Conservation (phyloP, 2,329 filamentous ascomycete genomes). For the Talaromyces sp. region DNA sequence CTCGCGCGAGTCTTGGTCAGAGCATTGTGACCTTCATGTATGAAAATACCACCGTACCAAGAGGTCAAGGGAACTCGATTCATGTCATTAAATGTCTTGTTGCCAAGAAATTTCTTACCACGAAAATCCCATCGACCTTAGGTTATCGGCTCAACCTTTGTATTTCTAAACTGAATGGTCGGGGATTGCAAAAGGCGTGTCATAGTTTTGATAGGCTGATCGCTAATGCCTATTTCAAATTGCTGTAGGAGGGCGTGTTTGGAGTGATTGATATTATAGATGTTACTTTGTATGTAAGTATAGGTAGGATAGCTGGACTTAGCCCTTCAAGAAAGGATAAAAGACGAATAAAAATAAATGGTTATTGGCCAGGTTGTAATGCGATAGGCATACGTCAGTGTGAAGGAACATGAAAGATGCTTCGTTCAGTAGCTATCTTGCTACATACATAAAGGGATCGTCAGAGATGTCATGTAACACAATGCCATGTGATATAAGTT, state of each 20-base stretch:
- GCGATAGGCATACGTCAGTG: too few relatives aligned
- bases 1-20: constrained; percentile 42
- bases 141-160: constrained; percentile 56
- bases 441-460: too few relatives aligned
- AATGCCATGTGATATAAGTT: too few relatives aligned
- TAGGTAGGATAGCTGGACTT: too few relatives aligned
- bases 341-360: too few relatives aligned
- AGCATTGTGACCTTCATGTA: constrained; percentile 45
- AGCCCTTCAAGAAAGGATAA: too few relatives aligned
- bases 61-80: constrained; percentile 60
- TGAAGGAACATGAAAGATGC: too few relatives aligned
- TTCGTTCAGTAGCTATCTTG: too few relatives aligned
- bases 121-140: constrained; percentile 83
- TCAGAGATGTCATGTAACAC: too few relatives aligned
- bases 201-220: constrained; percentile 60
- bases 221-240: constrained; percentile 69
- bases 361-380: too few relatives aligned
- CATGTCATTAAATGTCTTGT: too few relatives aligned
- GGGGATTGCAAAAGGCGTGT: constrained; percentile 70
- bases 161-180: constrained; percentile 61
- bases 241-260: constrained; percentile 65
- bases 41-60: constrained; percentile 72
- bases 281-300: too few relatives aligned
- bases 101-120: constrained; percentile 71
- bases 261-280: constrained; percentile 53